A percentile compares a stretch with the other conserved stretches of the same genome.
Conservation (phyloP, 1,284 basidiomycete species). For the Rugosomyces carneus region DNA sequence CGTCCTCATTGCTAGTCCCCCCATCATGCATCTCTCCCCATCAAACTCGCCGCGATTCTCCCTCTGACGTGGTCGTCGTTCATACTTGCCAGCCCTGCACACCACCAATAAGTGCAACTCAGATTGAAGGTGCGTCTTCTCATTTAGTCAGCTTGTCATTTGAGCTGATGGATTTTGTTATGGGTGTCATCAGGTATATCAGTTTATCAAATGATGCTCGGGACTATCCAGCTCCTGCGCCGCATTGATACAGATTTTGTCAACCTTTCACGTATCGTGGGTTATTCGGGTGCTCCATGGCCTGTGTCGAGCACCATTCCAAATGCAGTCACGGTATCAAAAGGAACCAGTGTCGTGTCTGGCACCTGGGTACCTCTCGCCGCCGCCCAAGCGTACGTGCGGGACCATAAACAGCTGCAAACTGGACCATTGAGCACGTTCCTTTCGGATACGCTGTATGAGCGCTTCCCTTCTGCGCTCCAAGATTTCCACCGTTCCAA, state of each 20-base stretch:
- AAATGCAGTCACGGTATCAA: constrained; percentile 38
- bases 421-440: constrained; percentile 40
- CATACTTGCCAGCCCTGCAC: constrained; percentile 54
- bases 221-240: constrained; percentile 46
- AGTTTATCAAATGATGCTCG: constrained; percentile 61
- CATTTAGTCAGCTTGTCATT: not conserved
- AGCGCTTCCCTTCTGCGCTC: constrained; percentile 51
- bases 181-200: constrained; percentile 44
- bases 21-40: constrained; percentile 32
- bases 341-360: constrained; percentile 42
- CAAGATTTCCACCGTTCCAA: constrained; percentile 47
- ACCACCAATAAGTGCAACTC: constrained; percentile 55
- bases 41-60: constrained; percentile 26
- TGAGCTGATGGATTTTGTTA: not conserved
- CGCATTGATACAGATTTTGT: constrained; percentile 72
- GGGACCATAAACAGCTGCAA: constrained; percentile 30
- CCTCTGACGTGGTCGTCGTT: constrained; percentile 37
- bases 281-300: constrained; percentile 32
- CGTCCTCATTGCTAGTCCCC: constrained; percentile 21
- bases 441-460: constrained; percentile 52
- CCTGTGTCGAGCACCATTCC: constrained; percentile 33
- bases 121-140: constrained; percentile 54
- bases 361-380: constrained; percentile 65
- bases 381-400: constrained; percentile 45
- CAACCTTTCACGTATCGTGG: constrained; percentile 55